phyloP scores from a whole-genome alignment of 192 early-diverging fungal genomes.

The Backusella psychrophila region DNA sequence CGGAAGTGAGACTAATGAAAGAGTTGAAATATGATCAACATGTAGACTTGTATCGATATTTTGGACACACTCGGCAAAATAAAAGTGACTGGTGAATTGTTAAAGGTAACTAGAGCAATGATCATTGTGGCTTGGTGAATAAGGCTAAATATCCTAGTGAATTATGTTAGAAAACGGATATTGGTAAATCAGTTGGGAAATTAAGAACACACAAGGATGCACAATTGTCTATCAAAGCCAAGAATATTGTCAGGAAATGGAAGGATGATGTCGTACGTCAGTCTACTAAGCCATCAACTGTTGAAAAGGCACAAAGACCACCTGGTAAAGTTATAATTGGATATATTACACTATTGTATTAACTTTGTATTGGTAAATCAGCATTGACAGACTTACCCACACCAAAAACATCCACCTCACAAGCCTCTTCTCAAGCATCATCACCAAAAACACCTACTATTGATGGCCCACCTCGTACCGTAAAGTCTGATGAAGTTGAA shows the following conservation, averaged over 20 bases:
- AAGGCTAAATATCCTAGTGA: neutral
- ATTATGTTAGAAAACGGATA: constrained; percentile 63
- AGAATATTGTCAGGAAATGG: constrained; percentile 80
- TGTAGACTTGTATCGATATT: constrained; percentile 27
- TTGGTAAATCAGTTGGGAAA: constrained; percentile 76
- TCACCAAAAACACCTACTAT: constrained; percentile 31
- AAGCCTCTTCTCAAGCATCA: constrained; percentile 38
- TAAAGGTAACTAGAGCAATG: constrained; percentile 45
- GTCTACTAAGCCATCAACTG: neutral
- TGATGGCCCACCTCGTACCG: constrained; percentile 47
- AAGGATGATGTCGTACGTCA: constrained; percentile 57
- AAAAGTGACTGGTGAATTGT: constrained; percentile 48
- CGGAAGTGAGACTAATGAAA: neutral
- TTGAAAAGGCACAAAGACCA: neutral
- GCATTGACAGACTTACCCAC: constrained; percentile 6
- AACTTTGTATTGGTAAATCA: neutral
- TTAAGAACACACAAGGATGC: constrained; percentile 62
- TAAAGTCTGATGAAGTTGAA: constrained; percentile 56
- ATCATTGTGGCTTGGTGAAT: neutral
- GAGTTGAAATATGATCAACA: neutral
- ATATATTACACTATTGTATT: neutral
- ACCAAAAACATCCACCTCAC: constrained; percentile 22
- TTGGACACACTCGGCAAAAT: constrained; percentile 43
- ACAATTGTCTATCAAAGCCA: constrained; percentile 59
- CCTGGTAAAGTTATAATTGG: neutral